Evolutionary conservation across 78 protist genomes (phyloP).

Genomic region (Isochrysis galbana): DNA sequence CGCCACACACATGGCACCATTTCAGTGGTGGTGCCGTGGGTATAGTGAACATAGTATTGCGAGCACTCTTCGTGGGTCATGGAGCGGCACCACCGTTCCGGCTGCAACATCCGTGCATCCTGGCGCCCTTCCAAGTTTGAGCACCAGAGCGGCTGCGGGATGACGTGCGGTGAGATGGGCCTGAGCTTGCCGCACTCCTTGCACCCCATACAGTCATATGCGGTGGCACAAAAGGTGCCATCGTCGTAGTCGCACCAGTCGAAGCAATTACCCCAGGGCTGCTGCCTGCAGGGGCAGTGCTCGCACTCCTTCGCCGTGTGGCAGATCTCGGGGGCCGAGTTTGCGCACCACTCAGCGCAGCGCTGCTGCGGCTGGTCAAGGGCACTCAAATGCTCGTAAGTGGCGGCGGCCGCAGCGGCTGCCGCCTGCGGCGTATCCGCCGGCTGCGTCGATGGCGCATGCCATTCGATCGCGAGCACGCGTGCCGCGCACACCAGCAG

Average conservation of each 20-base stretch:
- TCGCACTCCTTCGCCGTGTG: not conserved
- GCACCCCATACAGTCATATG: not conserved
- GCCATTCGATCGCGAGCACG: no score
- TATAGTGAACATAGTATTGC: not conserved
- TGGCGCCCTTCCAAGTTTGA: not conserved
- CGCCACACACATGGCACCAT: not conserved
- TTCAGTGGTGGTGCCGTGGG: not conserved
- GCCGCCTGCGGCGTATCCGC: no score
- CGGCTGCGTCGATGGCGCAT: no score
- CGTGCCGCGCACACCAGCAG: no score
- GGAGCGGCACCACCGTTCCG: not conserved
- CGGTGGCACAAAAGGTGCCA: no score
- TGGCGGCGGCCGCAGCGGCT: no score
- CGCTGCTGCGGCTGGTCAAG: no score
- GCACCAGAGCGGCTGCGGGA: not conserved
- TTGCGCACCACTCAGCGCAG: no score
- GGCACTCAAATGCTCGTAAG: no score
- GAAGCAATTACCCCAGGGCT: no score
- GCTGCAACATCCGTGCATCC: not conserved
- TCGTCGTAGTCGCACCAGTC: no score
- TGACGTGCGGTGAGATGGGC: not conserved
- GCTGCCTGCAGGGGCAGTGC: not conserved
- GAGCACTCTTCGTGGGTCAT: not conserved
- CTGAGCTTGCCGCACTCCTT: not conserved
- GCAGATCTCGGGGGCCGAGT: no score